Conservation (phyloP, 352 stramenopile species). For the Elongisporangium prolatum region DNA sequence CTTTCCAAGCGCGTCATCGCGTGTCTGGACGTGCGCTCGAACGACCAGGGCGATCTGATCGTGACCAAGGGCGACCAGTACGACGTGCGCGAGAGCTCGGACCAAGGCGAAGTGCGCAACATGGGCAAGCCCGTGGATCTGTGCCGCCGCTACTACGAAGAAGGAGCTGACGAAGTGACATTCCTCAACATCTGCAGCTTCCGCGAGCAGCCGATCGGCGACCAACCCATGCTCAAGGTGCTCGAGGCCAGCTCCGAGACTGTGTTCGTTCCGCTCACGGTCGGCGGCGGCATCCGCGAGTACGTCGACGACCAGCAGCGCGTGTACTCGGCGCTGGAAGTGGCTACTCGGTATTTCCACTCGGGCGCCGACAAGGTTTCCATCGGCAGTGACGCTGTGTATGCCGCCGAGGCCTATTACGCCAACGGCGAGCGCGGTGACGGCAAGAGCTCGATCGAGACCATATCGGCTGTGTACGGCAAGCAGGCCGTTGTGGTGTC, state of each 20-base stretch:
- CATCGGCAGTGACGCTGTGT: slow-evolving; percentile 96
- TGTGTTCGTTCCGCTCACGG: slow-evolving; percentile 97
- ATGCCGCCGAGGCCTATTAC: slow-evolving; percentile 90
- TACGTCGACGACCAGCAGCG: slow-evolving; percentile 91
- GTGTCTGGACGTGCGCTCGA: slow-evolving; percentile 96
- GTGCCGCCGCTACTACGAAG: slow-evolving; percentile 94
- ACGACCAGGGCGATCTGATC: slow-evolving; percentile 95
- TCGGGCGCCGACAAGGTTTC: slow-evolving; percentile 98
- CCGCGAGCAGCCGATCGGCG: slow-evolving; percentile 93
- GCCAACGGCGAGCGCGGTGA: slow-evolving; percentile 64
- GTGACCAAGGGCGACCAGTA: slow-evolving; percentile 99
- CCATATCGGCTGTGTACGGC: slow-evolving; percentile 95
- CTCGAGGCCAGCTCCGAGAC: slow-evolving; percentile 92
- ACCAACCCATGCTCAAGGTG: slow-evolving; percentile 96
- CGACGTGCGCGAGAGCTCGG: slow-evolving; percentile 91
- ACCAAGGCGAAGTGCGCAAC: slow-evolving; percentile 92
- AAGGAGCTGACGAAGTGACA: slow-evolving; percentile 95
- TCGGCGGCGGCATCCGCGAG: slow-evolving; percentile 96
- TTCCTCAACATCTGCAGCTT: slow-evolving; percentile 99
- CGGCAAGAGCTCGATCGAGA: slow-evolving; percentile 91
- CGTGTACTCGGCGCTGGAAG: slow-evolving; percentile 91
- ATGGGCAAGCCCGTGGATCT: slow-evolving; percentile 97
- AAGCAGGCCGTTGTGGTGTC: slow-evolving; percentile 97
- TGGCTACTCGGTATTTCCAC: slow-evolving; percentile 95
- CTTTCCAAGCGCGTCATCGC: slow-evolving; percentile 96